Conservation (phyloP, 768 basidiomycete species). For the Hypholoma fasciculare region DNA sequence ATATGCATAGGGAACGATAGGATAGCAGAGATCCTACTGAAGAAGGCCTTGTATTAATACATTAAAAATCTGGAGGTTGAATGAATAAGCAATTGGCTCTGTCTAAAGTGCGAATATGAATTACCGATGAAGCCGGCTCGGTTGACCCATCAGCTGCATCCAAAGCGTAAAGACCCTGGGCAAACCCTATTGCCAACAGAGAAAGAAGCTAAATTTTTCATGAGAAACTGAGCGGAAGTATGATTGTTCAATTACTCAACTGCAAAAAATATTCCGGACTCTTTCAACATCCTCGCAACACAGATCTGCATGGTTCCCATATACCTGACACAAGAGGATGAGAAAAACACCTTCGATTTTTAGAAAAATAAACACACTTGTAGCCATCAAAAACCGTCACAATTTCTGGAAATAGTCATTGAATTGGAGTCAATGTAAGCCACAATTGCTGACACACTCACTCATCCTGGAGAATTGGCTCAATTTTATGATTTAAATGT, state of each 20-base stretch:
- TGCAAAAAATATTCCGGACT: slow-evolving; percentile 91
- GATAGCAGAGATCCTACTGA: background rate
- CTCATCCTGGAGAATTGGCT: slow-evolving; percentile 65
- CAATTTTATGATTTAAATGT: background rate
- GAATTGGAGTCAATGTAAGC: background rate
- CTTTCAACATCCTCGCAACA: slow-evolving; percentile 88
- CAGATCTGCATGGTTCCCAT: slow-evolving; percentile 95
- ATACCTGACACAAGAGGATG: slow-evolving; percentile 44
- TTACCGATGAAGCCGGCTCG: slow-evolving; percentile 51
- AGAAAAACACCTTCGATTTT: no score
- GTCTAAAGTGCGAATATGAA: slow-evolving; percentile 2
- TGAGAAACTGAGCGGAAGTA: background rate
- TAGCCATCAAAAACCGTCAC: slow-evolving; percentile 81
- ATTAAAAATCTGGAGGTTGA: slow-evolving; percentile 4
- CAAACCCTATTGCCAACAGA: slow-evolving; percentile 81
- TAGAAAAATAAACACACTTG: no score
- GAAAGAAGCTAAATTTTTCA: slow-evolving; percentile 60
- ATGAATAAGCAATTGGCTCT: background rate
- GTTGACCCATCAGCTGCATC: slow-evolving; percentile 86
- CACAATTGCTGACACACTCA: slow-evolving; percentile 34
- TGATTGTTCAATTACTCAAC: slow-evolving; percentile 36
- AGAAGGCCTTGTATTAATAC: slow-evolving; percentile 1
- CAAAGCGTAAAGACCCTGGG: slow-evolving; percentile 84
- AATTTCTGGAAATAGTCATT: slow-evolving; percentile 47
- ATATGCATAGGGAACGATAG: background rate